A percentile compares a stretch with the other conserved stretches of the same genome.
Evolutionary conservation across 768 basidiomycete species (phyloP).

Genomic region (Hortiboletus flavorubellus): DNA sequence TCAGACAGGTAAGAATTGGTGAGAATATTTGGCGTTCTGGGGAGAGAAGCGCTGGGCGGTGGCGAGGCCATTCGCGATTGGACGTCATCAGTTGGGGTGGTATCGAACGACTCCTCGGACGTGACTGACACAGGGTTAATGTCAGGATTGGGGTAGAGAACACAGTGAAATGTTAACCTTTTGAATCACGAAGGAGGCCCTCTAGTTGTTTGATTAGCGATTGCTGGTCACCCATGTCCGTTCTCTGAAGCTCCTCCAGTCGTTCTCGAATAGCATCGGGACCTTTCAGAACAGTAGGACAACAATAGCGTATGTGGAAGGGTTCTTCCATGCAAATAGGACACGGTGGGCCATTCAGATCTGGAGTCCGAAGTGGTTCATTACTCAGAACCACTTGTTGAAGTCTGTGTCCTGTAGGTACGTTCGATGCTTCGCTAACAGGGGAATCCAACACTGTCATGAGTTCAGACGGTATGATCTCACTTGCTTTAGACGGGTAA

Average conservation of each 20-base stretch:
- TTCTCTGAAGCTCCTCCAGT: constrained; percentile 40
- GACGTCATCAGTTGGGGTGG: background rate
- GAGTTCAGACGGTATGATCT: background rate
- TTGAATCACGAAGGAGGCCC: constrained; percentile 29
- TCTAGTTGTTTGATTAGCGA: constrained; percentile 43
- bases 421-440: background rate
- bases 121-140: constrained; percentile 4
- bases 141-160: constrained; percentile 5
- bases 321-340: constrained; percentile 45
- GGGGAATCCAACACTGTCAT: background rate
- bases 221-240: constrained; percentile 17
- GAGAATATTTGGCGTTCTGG: constrained; percentile 24
- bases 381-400: background rate
- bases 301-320: constrained; percentile 47
- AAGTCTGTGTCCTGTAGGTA: background rate
- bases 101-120: background rate
- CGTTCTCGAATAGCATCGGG: constrained; percentile 42
- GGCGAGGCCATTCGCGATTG: background rate
- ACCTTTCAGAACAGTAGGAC: constrained; percentile 46
- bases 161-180: constrained; percentile 16
- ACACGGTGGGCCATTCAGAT: constrained; percentile 28
- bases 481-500: constrained; percentile 1
- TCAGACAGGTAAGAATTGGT: constrained; percentile 34
- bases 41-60: constrained; percentile 1
- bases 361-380: background rate